Conservation (phyloP, 352 stramenopile species). For the Phytophthora gonapodyides region DNA sequence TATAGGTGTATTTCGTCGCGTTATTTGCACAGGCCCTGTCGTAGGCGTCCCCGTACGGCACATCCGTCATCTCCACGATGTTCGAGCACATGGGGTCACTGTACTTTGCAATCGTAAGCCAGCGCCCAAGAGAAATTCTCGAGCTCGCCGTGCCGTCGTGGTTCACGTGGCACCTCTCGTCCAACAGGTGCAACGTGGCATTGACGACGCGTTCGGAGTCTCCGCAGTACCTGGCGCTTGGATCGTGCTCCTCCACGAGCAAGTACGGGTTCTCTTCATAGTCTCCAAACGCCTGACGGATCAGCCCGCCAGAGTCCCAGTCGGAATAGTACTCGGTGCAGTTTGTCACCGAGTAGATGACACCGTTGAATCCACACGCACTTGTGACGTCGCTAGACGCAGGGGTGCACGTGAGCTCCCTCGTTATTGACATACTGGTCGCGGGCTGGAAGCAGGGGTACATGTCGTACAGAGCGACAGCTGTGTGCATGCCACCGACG, state of each 20-base stretch:
- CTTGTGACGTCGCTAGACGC: too few relatives aligned
- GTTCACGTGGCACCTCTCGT: conserved; percentile 17
- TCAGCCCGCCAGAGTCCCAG: conserved; percentile 2
- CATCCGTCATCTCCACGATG: too few relatives aligned
- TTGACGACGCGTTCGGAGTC: too few relatives aligned
- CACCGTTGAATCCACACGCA: not conserved
- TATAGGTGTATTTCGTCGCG: too few relatives aligned
- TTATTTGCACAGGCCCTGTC: too few relatives aligned
- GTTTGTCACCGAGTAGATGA: not conserved
- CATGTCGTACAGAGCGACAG: too few relatives aligned
- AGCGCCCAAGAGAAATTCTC: conserved; percentile 3
- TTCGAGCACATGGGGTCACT: conserved; percentile 8
- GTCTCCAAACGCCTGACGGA: not conserved
- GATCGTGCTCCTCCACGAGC: conserved; percentile 18
- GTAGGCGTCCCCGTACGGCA: too few relatives aligned
- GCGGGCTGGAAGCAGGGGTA: too few relatives aligned
- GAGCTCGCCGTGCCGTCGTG: conserved; percentile 1
- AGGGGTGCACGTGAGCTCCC: too few relatives aligned
- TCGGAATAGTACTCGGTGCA: conserved; percentile 7
- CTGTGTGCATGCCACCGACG: too few relatives aligned
- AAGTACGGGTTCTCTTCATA: conserved; percentile 21
- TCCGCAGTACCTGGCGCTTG: not conserved
- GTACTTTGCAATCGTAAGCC: conserved; percentile 7
- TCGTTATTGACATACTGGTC: too few relatives aligned
- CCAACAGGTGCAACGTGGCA: conserved; percentile 9